phyloP scores from a whole-genome alignment of 495 filamentous ascomycete genomes.

The Aspergillus bertholletiae region DNA sequence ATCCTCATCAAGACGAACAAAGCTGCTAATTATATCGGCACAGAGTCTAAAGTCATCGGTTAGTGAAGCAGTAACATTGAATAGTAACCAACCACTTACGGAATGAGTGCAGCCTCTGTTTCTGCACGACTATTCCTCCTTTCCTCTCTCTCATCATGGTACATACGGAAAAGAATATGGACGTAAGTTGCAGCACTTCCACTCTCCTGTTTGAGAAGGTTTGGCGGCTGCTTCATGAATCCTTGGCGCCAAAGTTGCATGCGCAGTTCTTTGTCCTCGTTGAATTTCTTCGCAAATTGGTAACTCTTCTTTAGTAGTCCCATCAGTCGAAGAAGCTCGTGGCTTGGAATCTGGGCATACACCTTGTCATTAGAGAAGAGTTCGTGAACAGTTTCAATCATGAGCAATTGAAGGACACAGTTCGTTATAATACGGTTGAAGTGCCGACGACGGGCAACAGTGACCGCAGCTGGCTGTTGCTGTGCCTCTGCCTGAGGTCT shows the following conservation, averaged over 20 bases:
- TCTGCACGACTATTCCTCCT: conserved; percentile 70
- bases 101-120: conserved; percentile 87
- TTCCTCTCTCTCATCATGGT: conserved; percentile 82
- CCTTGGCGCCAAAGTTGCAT: conserved; percentile 95
- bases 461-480: conserved; percentile 87
- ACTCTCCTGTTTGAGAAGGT: conserved; percentile 95
- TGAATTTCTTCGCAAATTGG: conserved; percentile 94
- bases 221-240: conserved; percentile 99
- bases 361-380: conserved; percentile 96
- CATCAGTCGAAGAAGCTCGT: conserved; percentile 89
- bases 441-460: conserved; percentile 86
- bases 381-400: conserved; percentile 99
- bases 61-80: conserved; percentile 1
- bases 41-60: conserved; percentile 56
- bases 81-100: conserved; percentile 46
- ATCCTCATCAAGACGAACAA: conserved; percentile 82
- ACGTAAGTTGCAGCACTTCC: conserved; percentile 92
- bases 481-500: conserved; percentile 61
- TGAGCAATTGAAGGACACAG: conserved; percentile 93
- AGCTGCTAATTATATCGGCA: conserved; percentile 83
- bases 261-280: conserved; percentile 90
- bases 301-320: conserved; percentile 89
- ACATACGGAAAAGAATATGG: conserved; percentile 93
- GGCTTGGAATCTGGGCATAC: conserved; percentile 86
- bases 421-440: conserved; percentile 99